phyloP scores from a whole-genome alignment of 2,329 filamentous ascomycete genomes.

The Aspergillus felis region DNA sequence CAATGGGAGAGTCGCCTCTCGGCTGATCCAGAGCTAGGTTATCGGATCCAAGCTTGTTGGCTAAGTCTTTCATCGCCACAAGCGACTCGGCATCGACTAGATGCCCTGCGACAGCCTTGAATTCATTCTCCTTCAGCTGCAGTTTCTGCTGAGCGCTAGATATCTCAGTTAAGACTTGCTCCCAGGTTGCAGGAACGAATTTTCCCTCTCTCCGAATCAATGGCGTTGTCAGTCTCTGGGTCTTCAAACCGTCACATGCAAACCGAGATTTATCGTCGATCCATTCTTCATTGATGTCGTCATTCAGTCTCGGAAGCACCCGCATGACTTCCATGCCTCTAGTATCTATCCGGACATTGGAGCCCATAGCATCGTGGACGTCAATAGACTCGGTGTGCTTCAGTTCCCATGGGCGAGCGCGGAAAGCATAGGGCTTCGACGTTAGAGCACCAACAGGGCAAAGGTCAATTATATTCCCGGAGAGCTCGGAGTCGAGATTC shows the following conservation, averaged over 20 bases:
- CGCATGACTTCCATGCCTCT: constrained; percentile 96
- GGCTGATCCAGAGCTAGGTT: constrained; percentile 92
- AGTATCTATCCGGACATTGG: constrained; percentile 90
- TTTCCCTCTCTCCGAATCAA: constrained; percentile 83
- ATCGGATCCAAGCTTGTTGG: constrained; percentile 93
- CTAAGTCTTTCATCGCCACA: constrained; percentile 94
- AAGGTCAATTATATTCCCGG: constrained; percentile 95
- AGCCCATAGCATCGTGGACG: constrained; percentile 86
- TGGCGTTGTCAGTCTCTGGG: constrained; percentile 89
- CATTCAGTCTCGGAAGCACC: constrained; percentile 85
- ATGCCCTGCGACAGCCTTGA: constrained; percentile 91
- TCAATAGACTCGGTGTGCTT: constrained; percentile 96
- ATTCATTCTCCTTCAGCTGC: constrained; percentile 83
- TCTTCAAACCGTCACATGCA: constrained; percentile 93
- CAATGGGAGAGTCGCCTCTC: constrained; percentile 73
- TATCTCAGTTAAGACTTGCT: constrained; percentile 88
- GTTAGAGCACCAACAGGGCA: constrained; percentile 96
- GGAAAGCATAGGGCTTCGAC: constrained; percentile 97
- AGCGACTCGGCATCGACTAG: constrained; percentile 89
- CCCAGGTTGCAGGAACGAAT: constrained; percentile 91
- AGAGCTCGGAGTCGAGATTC: constrained; percentile 90
- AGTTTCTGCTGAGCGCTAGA: constrained; percentile 73
- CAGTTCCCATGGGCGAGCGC: constrained; percentile 92
- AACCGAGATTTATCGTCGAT: constrained; percentile 98
- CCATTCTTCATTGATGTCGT: constrained; percentile 99